Evolutionary conservation across 1,139 yeast genomes (phyloP).

Genomic region (Yamadazyma taylorii): DNA sequence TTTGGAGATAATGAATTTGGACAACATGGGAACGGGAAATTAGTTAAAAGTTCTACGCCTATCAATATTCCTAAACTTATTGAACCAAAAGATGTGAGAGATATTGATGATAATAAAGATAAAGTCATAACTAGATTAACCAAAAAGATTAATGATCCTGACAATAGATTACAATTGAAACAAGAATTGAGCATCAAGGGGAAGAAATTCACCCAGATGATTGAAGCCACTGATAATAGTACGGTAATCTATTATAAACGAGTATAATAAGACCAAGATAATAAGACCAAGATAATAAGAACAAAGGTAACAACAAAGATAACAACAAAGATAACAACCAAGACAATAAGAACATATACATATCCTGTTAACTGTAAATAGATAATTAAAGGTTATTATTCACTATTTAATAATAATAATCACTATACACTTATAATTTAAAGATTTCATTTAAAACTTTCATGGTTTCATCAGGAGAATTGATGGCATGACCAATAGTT

Average conservation of each 20-base stretch:
- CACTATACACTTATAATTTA: conserved; percentile 43
- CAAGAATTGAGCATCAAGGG: conserved; percentile 25
- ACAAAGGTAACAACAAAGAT: too few relatives aligned
- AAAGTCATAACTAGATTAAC: conserved; percentile 23
- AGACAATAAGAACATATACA: too few relatives aligned
- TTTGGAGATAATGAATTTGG: conserved; percentile 88
- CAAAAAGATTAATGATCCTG: conserved; percentile 31
- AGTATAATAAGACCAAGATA: too few relatives aligned
- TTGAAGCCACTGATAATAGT: conserved; percentile 61
- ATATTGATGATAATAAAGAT: conserved; percentile 10
- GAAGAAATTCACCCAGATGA: conserved; percentile 47
- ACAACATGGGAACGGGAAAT: conserved; percentile 83
- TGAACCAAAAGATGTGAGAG: conserved; percentile 49
- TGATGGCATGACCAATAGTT: conserved; percentile 94
- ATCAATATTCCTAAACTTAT: conserved; percentile 51
- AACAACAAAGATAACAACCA: too few relatives aligned
- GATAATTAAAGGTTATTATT: too few relatives aligned
- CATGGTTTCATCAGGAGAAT: conserved; percentile 84
- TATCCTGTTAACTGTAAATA: conserved; percentile 3
- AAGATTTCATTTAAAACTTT: conserved; percentile 81
- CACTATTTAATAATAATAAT: too few relatives aligned
- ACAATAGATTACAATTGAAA: conserved; percentile 48
- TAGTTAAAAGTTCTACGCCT: conserved; percentile 61
- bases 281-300: too few relatives aligned
- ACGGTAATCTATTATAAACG: conserved; percentile 63